Evolutionary conservation across 345 rosid genomes (phyloP), one percentile per base, ranked within the genome.

Genomic region (Lumnitzera racemosa): DNA sequence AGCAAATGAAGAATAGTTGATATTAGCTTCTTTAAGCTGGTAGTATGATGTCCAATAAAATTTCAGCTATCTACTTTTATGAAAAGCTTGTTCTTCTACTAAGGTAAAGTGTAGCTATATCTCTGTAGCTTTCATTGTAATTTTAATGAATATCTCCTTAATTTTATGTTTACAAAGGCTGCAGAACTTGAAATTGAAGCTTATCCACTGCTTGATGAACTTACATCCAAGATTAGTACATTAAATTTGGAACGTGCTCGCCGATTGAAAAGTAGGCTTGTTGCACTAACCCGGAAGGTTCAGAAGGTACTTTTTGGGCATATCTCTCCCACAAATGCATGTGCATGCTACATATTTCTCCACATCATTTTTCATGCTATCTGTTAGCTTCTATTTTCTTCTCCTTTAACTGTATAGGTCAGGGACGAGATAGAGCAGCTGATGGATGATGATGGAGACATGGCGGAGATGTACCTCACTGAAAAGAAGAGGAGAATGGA

Each of bases 381-480:
- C 7, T 9, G 43, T 7, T 36, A 4, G 43, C 43, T 36, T 36
- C 46, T 47, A 8, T 48, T 41, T 62, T 56, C 55, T 25, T 58
- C 69, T 17, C 17, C n/a, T 64, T 27, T 31, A 47, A 53, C 62
- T n/a, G 55, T 70, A 61, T 74, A 88, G 91, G 95, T 95, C 53
- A 78, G 97, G 64, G 99, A 95, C 77, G 99, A 95, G 83, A 95
- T 95, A 47, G 99, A 95, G 69, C 97, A 95, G 79, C 87, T 95
- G 47, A 95, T 95, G 99, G 97, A 94, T 75, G 99, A 94, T 78
- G 99, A 94, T 63, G 99, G 99, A 48, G 99, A 94, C 72, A 90
- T 94, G 99, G 99, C 99, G 2, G 99, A 94, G 77, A 88, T 94
- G 99, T 86, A 83, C 80, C 95, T 94, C 24, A 90, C 97, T 2